Evolutionary conservation across 257 asterid genomes (phyloP), one percentile per base, ranked within the genome.

Genomic region (Mitragyna speciosa): DNA sequence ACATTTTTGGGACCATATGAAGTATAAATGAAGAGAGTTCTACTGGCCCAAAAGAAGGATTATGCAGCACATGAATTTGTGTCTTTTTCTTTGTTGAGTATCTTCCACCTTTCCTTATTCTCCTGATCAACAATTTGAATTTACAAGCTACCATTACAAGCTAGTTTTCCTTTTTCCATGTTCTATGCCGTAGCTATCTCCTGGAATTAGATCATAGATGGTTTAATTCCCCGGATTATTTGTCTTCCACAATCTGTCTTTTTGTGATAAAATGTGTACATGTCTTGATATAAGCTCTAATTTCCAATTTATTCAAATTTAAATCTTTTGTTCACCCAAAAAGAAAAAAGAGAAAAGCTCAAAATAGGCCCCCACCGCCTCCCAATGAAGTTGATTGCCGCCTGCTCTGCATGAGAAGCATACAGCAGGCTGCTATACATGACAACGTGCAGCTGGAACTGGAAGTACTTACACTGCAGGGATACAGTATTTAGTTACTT

Each of bases 351-450:
- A 36, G 39, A 36, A 36, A 36, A 36, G 19, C 36, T 56, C 26
- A 43, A 17, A 6, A n/a, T 9, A 70, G 59, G 56, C 1, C 43
- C 12, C n/a, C 52, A 24, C 39, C 78, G 6, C 5, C 30, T 10
- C 43, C 81, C 76, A n/a, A 56, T 78, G 72, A 63, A 15, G 28
- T 11, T 76, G 33, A 75, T 30, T 39, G 70, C 79, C 12, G 41
- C 12, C 58, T 9, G 36, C 17, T 39, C 41, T 30, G 51, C 36
- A 64, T 48, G 30, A 30, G 22, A 28, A 26, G 15, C 61, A 45
- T 28, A 12, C 65, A 28, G 36, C 19, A 8, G 66, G 69, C 17
- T n/a, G 64, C 4, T 59, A 43, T n/a, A 47, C 12, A n/a, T 16
- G 75, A 45, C 58, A 45, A 45, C 20, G 20, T 22, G 20, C 31